phyloP scores from a whole-genome alignment of 495 filamentous ascomycete species.

The Paragyromitra xinjiangensis region DNA sequence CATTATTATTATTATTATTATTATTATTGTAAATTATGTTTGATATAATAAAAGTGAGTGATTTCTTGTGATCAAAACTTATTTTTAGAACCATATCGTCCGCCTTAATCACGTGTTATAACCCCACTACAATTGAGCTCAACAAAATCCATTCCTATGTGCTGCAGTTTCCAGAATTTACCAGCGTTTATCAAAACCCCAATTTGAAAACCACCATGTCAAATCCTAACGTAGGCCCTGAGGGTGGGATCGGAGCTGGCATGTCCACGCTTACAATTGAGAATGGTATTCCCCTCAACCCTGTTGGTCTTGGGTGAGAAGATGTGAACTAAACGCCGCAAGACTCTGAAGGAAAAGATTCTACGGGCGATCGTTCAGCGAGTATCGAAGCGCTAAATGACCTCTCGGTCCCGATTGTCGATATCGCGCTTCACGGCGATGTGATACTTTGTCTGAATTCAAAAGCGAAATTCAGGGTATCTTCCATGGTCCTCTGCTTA shows the following conservation, averaged over 20 bases:
- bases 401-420: not conserved
- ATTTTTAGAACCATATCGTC: not conserved
- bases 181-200: not conserved
- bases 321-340: not conserved
- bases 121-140: not conserved
- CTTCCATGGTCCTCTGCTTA: slow-evolving; percentile 25
- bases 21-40: not conserved
- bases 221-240: not conserved
- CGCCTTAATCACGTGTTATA: not conserved
- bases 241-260: not conserved
- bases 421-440: slow-evolving; percentile 29
- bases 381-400: not conserved
- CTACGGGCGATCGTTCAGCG: not conserved
- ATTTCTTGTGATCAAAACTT: not conserved
- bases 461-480: slow-evolving; percentile 24
- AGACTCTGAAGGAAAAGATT: not conserved
- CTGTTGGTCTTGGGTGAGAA: not conserved
- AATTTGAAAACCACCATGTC: not conserved
- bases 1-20: too few species aligned
- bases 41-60: not conserved
- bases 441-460: slow-evolving; percentile 4
- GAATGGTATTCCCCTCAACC: not conserved
- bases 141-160: not conserved
- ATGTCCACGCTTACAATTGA: not conserved
- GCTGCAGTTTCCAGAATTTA: not conserved